Evolutionary conservation across 2,329 filamentous ascomycete species (phyloP).

Genomic region (Epichloe typhina): DNA sequence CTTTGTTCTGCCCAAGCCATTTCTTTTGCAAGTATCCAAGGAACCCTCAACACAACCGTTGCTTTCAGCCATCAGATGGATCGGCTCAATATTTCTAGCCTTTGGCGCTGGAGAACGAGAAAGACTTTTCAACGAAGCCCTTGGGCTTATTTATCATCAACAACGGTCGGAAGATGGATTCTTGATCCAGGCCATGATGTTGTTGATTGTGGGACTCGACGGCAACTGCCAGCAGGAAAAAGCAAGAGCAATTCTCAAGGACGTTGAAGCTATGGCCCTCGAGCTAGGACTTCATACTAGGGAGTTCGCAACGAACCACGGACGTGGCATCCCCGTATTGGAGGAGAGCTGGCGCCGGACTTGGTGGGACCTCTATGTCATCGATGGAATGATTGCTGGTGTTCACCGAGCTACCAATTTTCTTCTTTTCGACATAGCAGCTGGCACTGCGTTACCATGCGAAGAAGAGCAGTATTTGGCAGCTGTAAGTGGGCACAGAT

Average conservation of each 20-base stretch:
- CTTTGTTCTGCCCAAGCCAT: slow-evolving; percentile 40
- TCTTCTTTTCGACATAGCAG: slow-evolving; percentile 50
- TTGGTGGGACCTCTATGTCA: slow-evolving; percentile 78
- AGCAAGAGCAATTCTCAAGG: slow-evolving; percentile 51
- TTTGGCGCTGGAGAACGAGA: slow-evolving; percentile 28
- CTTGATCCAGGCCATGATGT: slow-evolving; percentile 62
- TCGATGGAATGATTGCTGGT: slow-evolving; percentile 73
- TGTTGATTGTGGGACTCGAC: slow-evolving; percentile 67
- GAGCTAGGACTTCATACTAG: slow-evolving; percentile 63
- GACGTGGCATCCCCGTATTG: slow-evolving; percentile 50
- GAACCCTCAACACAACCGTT: slow-evolving; percentile 35
- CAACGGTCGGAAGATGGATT: slow-evolving; percentile 41
- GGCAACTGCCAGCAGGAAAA: slow-evolving; percentile 59
- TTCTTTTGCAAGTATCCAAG: slow-evolving; percentile 34
- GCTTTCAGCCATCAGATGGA: slow-evolving; percentile 40
- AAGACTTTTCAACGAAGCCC: slow-evolving; percentile 45
- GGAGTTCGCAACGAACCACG: slow-evolving; percentile 51
- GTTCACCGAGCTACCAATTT: slow-evolving; percentile 63
- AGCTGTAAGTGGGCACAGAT: slow-evolving; percentile 31
- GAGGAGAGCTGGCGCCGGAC: slow-evolving; percentile 80
- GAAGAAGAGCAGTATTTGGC: slow-evolving; percentile 61
- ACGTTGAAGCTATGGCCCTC: slow-evolving; percentile 58
- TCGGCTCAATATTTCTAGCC: slow-evolving; percentile 43
- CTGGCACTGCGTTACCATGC: slow-evolving; percentile 64
- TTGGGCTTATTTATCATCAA: slow-evolving; percentile 34